phyloP scores from a whole-genome alignment of 1,284 basidiomycete species.

The Pyrrhoderma noxium region DNA sequence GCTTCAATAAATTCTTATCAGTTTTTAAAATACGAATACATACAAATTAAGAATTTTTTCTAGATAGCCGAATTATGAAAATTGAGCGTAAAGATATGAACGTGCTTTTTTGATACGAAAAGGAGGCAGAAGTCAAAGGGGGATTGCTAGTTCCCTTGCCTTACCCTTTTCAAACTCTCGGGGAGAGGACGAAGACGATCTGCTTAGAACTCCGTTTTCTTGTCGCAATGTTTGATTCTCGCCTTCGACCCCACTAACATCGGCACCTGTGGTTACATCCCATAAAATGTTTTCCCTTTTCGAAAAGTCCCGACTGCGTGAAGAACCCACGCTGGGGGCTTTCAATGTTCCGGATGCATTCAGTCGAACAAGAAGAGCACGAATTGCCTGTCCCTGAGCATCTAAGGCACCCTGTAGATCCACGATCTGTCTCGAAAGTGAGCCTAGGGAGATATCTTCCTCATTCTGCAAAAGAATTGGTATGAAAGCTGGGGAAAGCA shows the following conservation, averaged over 20 bases:
- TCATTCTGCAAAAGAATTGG: background rate
- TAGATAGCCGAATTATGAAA: too few relatives aligned
- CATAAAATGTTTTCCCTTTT: background rate
- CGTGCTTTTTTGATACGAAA: too few relatives aligned
- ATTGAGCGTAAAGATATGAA: too few relatives aligned
- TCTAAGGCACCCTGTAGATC: conserved; percentile 11
- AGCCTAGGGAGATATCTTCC: background rate
- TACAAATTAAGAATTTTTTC: too few relatives aligned
- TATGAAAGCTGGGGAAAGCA: background rate
- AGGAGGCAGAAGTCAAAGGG: too few relatives aligned
- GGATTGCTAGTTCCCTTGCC: too few relatives aligned
- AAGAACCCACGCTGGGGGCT: background rate
- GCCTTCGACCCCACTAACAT: background rate
- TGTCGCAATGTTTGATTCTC: too few relatives aligned
- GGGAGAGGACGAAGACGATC: too few relatives aligned
- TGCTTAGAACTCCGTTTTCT: too few relatives aligned
- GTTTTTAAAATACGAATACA: too few relatives aligned
- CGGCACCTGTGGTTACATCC: background rate
- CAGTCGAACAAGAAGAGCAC: background rate
- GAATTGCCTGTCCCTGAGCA: conserved; percentile 6
- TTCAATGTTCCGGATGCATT: background rate
- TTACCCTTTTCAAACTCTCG: too few relatives aligned
- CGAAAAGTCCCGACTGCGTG: background rate
- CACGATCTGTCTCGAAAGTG: conserved; percentile 1
- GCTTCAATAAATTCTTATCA: too few relatives aligned